phyloP scores from a whole-genome alignment of 352 stramenopile genomes.

The Globisporangium nagaii region DNA sequence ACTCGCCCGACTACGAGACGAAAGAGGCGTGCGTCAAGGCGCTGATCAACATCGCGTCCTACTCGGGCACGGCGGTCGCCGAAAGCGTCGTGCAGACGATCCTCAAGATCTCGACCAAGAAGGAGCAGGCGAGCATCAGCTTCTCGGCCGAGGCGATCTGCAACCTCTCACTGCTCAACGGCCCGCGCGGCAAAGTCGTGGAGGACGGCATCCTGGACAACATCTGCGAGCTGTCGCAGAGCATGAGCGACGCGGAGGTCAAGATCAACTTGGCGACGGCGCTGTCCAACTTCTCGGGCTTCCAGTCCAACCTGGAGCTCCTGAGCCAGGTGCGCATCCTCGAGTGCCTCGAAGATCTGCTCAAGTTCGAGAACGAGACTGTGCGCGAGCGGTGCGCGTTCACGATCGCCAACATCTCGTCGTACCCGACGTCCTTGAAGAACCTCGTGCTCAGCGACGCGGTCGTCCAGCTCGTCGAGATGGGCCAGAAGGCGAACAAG shows the following conservation, averaged over 20 bases:
- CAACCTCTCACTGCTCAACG: constrained; percentile 69
- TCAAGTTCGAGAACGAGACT: constrained; percentile 62
- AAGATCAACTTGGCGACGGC: constrained; percentile 64
- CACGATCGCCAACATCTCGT: constrained; percentile 75
- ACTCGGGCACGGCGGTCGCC: constrained; percentile 47
- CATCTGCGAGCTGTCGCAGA: constrained; percentile 57
- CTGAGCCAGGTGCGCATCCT: constrained; percentile 64
- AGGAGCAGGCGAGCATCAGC: constrained; percentile 42
- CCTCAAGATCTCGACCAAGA: constrained; percentile 67
- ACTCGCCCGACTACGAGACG: constrained; percentile 68
- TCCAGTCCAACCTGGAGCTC: constrained; percentile 58
- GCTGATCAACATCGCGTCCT: constrained; percentile 80
- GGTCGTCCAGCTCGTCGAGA: constrained; percentile 58
- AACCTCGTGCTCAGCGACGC: constrained; percentile 62
- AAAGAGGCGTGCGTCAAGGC: constrained; percentile 83
- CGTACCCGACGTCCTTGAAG: constrained; percentile 47
- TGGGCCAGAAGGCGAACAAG: constrained; percentile 42
- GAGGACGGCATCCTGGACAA: constrained; percentile 80
- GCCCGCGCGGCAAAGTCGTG: constrained; percentile 61
- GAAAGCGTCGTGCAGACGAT: constrained; percentile 78
- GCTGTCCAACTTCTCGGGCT: constrained; percentile 75
- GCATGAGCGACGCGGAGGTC: constrained; percentile 25
- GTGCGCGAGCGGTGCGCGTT: constrained; percentile 69
- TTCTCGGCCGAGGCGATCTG: constrained; percentile 74
- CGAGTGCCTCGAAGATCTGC: constrained; percentile 66